These are phyloP conservation scores for Selaginella tamariscina DNA, from an alignment of 75 land plant genomes.

Conservation along the genomic window DNA sequence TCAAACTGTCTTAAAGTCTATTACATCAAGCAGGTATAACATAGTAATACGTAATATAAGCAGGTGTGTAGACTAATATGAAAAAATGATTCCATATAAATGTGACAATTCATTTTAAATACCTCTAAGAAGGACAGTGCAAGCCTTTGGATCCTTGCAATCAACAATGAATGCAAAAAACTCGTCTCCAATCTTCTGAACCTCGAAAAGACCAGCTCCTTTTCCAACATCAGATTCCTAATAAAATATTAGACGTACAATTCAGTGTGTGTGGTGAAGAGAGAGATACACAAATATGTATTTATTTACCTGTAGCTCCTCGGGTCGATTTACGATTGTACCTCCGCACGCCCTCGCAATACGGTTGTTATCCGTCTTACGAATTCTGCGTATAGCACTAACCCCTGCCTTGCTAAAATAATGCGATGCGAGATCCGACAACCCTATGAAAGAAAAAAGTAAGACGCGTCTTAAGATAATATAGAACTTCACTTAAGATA, in stretches of 20 bases:
- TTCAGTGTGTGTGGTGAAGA: too few relatives aligned
- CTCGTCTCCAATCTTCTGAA: constrained; percentile 89
- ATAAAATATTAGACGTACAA: too few relatives aligned
- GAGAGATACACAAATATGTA: too few relatives aligned
- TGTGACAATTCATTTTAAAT: neutral
- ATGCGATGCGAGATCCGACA: constrained; percentile 86
- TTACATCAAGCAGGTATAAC: too few relatives aligned
- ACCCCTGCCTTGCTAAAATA: constrained; percentile 81
- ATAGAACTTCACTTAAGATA: too few relatives aligned
- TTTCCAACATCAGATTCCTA: constrained; percentile 94
- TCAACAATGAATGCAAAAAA: constrained; percentile 77
- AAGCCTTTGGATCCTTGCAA: constrained; percentile 93
- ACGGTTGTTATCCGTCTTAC: constrained; percentile 90
- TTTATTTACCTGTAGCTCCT: constrained; percentile 89
- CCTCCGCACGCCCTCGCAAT: constrained; percentile 93
- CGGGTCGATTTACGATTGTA: constrained; percentile 89
- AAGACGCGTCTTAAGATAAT: too few relatives aligned
- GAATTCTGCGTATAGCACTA: constrained; percentile 71
- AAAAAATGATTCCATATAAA: too few relatives aligned
- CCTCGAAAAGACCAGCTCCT: constrained; percentile 91
- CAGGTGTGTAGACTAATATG: too few relatives aligned
- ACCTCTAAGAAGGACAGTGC: constrained; percentile 75
- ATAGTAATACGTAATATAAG: too few relatives aligned
- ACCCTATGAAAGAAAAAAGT: too few relatives aligned
- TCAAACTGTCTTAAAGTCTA: too few relatives aligned